These are phyloP conservation scores for Nitzschia palea DNA, from an alignment of 108 stramenopile species.

Conservation along the genomic window DNA sequence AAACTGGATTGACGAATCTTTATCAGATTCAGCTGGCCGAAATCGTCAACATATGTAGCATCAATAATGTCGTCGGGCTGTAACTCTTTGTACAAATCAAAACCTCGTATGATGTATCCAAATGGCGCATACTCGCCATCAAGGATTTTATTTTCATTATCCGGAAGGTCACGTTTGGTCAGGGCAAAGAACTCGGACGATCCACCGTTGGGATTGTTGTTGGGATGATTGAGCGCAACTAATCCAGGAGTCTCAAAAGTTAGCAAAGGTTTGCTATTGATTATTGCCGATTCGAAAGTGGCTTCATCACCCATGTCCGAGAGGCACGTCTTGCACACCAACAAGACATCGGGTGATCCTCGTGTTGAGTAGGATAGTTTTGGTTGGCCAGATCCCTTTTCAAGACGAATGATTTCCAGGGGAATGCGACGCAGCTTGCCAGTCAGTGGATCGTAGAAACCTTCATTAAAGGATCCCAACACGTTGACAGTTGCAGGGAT, in stretches of 20 bases:
- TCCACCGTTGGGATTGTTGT: constrained; percentile 68
- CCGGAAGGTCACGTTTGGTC: constrained; percentile 40
- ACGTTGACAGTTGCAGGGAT: constrained; percentile 50
- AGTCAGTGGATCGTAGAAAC: constrained; percentile 85
- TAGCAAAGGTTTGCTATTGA: constrained; percentile 59
- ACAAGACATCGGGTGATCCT: constrained; percentile 15
- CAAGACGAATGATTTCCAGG: constrained; percentile 77
- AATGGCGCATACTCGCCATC: constrained; percentile 85
- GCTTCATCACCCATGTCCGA: constrained; percentile 21
- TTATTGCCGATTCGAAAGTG: constrained; percentile 38
- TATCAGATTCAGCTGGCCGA: constrained; percentile 71
- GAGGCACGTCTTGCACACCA: constrained; percentile 1
- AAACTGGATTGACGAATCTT: constrained; percentile 65
- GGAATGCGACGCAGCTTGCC: constrained; percentile 80
- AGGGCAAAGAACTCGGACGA: constrained; percentile 82
- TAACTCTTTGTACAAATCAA: constrained; percentile 60
- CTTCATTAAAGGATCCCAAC: constrained; percentile 81
- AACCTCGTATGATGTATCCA: constrained; percentile 76
- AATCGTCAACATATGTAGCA: constrained; percentile 73
- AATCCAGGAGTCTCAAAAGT: constrained; percentile 76
- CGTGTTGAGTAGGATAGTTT: constrained; percentile 42
- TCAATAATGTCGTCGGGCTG: constrained; percentile 75
- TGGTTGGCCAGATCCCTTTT: constrained; percentile 43
- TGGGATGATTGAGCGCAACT: constrained; percentile 83
- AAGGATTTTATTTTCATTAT: constrained; percentile 39